Conservation (phyloP, 805 yeast species). For the Starmerella apis region DNA sequence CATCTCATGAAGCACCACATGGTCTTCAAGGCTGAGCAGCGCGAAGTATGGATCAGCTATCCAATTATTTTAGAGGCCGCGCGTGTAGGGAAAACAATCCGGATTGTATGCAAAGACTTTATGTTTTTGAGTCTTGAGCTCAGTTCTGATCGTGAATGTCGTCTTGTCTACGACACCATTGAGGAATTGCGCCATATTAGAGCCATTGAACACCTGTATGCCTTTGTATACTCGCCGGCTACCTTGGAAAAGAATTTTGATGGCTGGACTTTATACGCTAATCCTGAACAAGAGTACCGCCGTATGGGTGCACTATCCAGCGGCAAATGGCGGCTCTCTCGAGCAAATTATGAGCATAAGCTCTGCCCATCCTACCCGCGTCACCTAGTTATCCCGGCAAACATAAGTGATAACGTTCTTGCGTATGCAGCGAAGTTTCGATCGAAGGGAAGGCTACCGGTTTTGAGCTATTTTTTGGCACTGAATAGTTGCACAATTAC, state of each 20-base stretch:
- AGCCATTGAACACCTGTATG: conserved; percentile 54
- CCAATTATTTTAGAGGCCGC: conserved; percentile 54
- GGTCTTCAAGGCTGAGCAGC: conserved; percentile 40
- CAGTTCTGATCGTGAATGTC: conserved; percentile 44
- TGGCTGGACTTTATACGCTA: conserved; percentile 61
- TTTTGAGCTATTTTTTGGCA: conserved; percentile 62
- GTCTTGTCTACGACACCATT: conserved; percentile 63
- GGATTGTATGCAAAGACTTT: conserved; percentile 75
- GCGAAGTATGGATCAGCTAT: conserved; percentile 86
- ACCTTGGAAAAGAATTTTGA: conserved; percentile 50
- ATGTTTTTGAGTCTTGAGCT: conserved; percentile 73
- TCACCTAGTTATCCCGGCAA: conserved; percentile 55
- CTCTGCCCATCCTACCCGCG: conserved; percentile 71
- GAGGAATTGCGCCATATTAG: conserved; percentile 52
- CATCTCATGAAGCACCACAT: conserved; percentile 69
- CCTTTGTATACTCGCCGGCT: conserved; percentile 71
- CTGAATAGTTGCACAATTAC: conserved; percentile 60
- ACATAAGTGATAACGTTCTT: conserved; percentile 70
- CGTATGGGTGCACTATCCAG: conserved; percentile 49
- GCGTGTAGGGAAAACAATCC: conserved; percentile 33
- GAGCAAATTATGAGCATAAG: conserved; percentile 44
- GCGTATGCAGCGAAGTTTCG: conserved; percentile 77
- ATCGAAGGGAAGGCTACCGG: conserved; percentile 78
- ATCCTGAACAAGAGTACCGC: conserved; percentile 51
- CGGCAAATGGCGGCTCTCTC: conserved; percentile 60